Evolutionary conservation across 2,329 filamentous ascomycete species (phyloP).

Genomic region (Shiraia bambusicola): DNA sequence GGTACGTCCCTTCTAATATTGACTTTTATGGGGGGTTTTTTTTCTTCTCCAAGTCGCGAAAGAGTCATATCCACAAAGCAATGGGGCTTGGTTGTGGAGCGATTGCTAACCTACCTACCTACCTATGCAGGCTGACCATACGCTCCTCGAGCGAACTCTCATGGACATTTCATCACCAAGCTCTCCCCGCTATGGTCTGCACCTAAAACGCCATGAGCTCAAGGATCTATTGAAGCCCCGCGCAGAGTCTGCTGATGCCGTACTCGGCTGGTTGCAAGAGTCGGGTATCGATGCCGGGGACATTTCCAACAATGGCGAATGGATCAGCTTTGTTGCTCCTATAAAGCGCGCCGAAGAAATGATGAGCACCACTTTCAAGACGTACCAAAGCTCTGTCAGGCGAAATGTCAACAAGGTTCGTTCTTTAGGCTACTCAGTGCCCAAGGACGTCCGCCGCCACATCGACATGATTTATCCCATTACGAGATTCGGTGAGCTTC

Average conservation of each 20-base stretch:
- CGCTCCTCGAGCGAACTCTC: conserved; percentile 59
- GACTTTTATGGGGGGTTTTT: neutral
- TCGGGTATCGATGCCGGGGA: conserved; percentile 51
- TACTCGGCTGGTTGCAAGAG: conserved; percentile 58
- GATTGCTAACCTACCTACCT: conserved; percentile 23
- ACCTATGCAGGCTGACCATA: conserved; percentile 50
- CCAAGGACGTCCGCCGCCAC: conserved; percentile 54
- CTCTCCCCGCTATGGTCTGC: conserved; percentile 60
- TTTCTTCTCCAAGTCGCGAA: neutral
- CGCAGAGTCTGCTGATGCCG: conserved; percentile 49
- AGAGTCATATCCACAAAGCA: neutral
- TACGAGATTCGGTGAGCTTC: conserved; percentile 60
- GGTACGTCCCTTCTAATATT: conserved; percentile 25
- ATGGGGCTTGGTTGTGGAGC: neutral
- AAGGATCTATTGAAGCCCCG: conserved; percentile 56
- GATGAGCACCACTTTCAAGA: conserved; percentile 59
- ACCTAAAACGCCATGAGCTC: conserved; percentile 63
- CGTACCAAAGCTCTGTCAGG: conserved; percentile 54
- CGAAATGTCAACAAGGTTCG: conserved; percentile 53
- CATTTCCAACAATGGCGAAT: conserved; percentile 58
- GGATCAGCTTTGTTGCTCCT: conserved; percentile 61
- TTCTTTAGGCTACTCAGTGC: conserved; percentile 63
- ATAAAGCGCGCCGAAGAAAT: conserved; percentile 57
- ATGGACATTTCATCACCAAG: conserved; percentile 64
- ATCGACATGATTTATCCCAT: conserved; percentile 67